Percentiles rank a stretch among this genome's conserved stretches.
Conservation (phyloP, 257 asterid species). For the Parsonsia alboflavescens region DNA sequence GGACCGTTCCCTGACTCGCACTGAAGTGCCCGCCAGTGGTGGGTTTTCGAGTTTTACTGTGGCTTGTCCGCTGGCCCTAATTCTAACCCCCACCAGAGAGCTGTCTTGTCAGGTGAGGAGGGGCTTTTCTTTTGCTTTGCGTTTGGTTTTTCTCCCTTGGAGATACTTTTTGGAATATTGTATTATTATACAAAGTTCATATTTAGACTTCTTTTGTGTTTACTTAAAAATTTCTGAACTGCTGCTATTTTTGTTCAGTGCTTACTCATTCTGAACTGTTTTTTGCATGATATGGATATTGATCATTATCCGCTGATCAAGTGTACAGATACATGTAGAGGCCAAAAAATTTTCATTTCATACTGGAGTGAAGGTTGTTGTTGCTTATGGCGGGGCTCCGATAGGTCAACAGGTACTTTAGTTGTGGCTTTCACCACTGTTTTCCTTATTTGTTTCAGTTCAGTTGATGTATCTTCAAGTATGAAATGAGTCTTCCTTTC, state of each 20-base stretch:
- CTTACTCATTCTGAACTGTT: not conserved
- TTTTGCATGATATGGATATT: too few relatives aligned
- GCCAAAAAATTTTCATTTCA: slow-evolving; percentile 54
- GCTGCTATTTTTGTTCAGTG: not conserved
- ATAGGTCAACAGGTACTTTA: slow-evolving; percentile 46
- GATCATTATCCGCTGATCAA: not conserved
- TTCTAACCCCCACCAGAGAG: slow-evolving; percentile 80
- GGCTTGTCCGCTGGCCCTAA: slow-evolving; percentile 58
- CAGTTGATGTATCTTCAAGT: not conserved
- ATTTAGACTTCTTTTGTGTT: not conserved
- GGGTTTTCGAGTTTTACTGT: not conserved
- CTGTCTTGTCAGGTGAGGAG: slow-evolving; percentile 53
- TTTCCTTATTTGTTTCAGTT: not conserved
- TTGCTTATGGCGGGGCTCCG: slow-evolving; percentile 74
- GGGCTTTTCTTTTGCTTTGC: not conserved
- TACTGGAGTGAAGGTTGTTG: slow-evolving; percentile 66
- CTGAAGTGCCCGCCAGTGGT: not conserved
- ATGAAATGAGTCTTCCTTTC: not conserved
- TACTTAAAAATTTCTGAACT: not conserved
- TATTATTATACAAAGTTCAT: not conserved
- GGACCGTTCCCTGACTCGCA: slow-evolving; percentile 7
- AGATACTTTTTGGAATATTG: not conserved
- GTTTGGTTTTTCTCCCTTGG: not conserved
- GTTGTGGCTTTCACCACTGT: not conserved
- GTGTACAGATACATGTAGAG: slow-evolving; percentile 59